Evolutionary conservation across 176 grass and related monocot genomes (phyloP).

Genomic region (Zea luxurians): DNA sequence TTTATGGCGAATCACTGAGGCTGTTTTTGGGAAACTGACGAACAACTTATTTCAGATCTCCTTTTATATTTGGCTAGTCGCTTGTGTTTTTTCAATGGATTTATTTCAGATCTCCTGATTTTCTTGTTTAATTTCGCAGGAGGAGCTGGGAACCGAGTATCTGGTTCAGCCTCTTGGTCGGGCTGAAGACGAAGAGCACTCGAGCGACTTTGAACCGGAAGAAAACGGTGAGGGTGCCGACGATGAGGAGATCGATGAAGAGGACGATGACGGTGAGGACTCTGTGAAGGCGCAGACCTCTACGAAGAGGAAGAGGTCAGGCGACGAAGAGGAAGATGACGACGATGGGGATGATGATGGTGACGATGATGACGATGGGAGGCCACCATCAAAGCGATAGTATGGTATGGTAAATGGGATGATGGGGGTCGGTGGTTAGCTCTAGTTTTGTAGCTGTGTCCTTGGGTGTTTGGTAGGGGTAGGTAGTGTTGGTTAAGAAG

Average conservation of each 20-base stretch:
- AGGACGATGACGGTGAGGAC: conserved; percentile 33
- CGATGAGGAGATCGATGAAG: conserved; percentile 47
- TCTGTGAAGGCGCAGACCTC: conserved; percentile 48
- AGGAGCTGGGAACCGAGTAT: conserved; percentile 51
- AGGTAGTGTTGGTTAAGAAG: too few species aligned
- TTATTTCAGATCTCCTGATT: conserved; percentile 37
- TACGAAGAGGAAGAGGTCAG: conserved; percentile 51
- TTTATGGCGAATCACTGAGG: neutral
- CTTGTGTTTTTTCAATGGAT: too few species aligned
- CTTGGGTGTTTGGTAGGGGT: too few species aligned
- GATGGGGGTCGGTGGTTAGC: too few species aligned
- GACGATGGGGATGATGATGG: neutral
- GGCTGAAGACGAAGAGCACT: conserved; percentile 50
- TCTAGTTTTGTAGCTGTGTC: too few species aligned
- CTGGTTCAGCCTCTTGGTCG: conserved; percentile 46
- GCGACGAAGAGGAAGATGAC: neutral
- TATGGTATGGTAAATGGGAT: too few species aligned
- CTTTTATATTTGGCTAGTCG: neutral
- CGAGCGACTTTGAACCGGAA: conserved; percentile 54
- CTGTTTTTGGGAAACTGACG: conserved; percentile 41
- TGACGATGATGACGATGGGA: neutral
- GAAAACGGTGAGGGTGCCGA: conserved; percentile 49
- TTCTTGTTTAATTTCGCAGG: conserved; percentile 16
- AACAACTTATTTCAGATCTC: conserved; percentile 35
- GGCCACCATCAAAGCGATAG: conserved; percentile 49